Evolutionary conservation across 345 rosid species (phyloP), one percentile per base, ranked within the genome.

Genomic region (Turritis glabra): DNA sequence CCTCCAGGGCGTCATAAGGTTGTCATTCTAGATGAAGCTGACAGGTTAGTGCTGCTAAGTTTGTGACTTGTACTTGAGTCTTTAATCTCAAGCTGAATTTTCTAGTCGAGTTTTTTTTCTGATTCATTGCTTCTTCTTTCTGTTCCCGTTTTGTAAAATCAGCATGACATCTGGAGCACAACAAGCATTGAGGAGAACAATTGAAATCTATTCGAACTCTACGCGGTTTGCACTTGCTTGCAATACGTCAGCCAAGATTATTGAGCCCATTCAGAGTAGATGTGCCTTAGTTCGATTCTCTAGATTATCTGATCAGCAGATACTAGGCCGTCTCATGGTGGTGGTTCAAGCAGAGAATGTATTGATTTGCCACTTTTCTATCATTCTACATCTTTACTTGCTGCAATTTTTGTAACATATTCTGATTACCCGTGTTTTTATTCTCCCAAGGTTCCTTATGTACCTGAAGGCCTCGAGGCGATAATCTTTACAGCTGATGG

Each of bases 91-190:
- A 22, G 50, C 3, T 59, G 1, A 22, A 7, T n/a, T 44, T 8
- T 8, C 22, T 2, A 11, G 26, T 33, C 30, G 43, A 12, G 35
- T 2, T 63, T 38, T 57, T 29, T 32, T 2, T 25, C 26, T 75
- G 65, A 44, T 54, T 62, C 8, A 2, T 8, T 37, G 30, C 27
- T 21, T 1, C 2, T 6, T 70, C 5, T 61, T 69, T 62, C 22
- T 25, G 25, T 71, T 33, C 53, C 27, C 15, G 25, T 38, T 57
- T 61, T 56, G 18, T 50, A 2, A 47, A 26, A 51, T 52, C 75
- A 95, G 98, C 83, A 95, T 92, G 98, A 95, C 99, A 69, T 85
- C 98, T 72, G 99, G 96, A 81, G 97, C 99, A 43, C 97, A 92
- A 65, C 99, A 95, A 86, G 98, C 98, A 5, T 80, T 95, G 77